Base-by-base conservation (phyloP, 768 basidiomycete genomes). In the Leccinum variicolor region DNA sequence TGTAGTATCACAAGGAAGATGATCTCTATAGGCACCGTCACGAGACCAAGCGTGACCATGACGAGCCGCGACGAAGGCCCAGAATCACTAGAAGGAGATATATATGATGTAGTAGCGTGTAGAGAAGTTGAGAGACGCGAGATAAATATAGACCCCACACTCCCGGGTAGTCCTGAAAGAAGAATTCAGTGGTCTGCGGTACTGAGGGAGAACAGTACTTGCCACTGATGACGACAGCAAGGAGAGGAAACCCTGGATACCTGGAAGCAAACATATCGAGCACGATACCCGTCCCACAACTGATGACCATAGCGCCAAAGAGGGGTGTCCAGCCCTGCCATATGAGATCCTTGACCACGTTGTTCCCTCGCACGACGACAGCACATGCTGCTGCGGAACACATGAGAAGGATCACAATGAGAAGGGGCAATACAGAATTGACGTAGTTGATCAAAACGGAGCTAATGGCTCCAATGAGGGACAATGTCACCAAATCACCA, bases 161-260 rank as follows among this genome's bases (percentile, higher is more conserved):
- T 86, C 11, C 95, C 96, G 0, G 94, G 90, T 14, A 99, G 74
- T 51, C 92, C 90, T 87, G 62, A 2, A 26, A 36, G 43, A 34
- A 17, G 43, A 34, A 17, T 28, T 56, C 28, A 51, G 55, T 26
- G 41, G 34, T 6, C 51, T 48, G 51, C 39, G 21, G 34, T 47
- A 45, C 26, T 11, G 36, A 33, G 34, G 25, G 25, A 55, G 19
- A 15, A 36, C 17, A 3, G 4, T 6, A 72, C 82, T 50, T 66
- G 86, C 94, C 93, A 31, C 90, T 91, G 59, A 97, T 90, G 3
- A 93, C 91, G 13, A 95, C 83, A 1, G 91, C 89, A 14, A 99
- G 78, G 1, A 98, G 73, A 0, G 90, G 93, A 67, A 91, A 98
- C 2, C 92, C 95, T 56, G 88, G 83, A 63, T 93, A 98, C 34